Evolutionary conservation across 164 flowering plant genomes (phyloP).

Genomic region (Warburgia ugandensis): DNA sequence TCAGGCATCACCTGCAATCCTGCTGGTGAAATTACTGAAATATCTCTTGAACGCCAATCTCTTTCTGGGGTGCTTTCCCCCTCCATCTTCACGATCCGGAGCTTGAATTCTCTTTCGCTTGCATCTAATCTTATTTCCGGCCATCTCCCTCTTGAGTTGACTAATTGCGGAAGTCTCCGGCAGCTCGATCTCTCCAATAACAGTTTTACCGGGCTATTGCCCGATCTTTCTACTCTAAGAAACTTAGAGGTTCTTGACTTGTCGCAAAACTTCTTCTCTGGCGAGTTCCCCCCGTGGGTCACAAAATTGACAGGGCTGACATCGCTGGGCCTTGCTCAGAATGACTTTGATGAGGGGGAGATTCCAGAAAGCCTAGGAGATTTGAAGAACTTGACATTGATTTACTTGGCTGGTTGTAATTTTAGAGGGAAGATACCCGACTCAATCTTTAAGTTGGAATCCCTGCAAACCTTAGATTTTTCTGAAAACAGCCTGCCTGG

Average conservation of each 20-base stretch:
- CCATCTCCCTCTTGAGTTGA: slow-evolving; percentile 34
- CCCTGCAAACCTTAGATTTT: slow-evolving; percentile 47
- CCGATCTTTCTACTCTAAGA: slow-evolving; percentile 49
- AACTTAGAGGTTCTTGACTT: slow-evolving; percentile 49
- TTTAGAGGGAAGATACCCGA: slow-evolving; percentile 65
- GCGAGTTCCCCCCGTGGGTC: slow-evolving; percentile 67
- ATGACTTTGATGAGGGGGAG: slow-evolving; percentile 40
- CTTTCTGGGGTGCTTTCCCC: slow-evolving; percentile 65
- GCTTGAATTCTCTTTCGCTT: slow-evolving; percentile 32
- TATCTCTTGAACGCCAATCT: slow-evolving; percentile 44
- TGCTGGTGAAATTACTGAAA: slow-evolving; percentile 35
- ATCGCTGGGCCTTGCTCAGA: slow-evolving; percentile 39
- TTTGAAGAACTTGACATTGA: slow-evolving; percentile 58
- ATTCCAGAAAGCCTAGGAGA: slow-evolving; percentile 62
- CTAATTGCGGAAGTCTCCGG: slow-evolving; percentile 35
- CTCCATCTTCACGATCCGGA: slow-evolving; percentile 31
- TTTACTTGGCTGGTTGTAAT: slow-evolving; percentile 36
- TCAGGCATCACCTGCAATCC: slow-evolving; percentile 52
- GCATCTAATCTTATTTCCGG: slow-evolving; percentile 51
- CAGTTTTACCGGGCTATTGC: slow-evolving; percentile 29
- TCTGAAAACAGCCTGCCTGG: slow-evolving; percentile 59
- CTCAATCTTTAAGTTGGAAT: slow-evolving; percentile 41
- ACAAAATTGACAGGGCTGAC: slow-evolving; percentile 42
- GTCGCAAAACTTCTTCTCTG: slow-evolving; percentile 51
- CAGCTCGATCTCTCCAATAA: slow-evolving; percentile 55